Base-by-base conservation (phyloP, 164 flowering plant genomes). In the Stephania cephalantha region DNA sequence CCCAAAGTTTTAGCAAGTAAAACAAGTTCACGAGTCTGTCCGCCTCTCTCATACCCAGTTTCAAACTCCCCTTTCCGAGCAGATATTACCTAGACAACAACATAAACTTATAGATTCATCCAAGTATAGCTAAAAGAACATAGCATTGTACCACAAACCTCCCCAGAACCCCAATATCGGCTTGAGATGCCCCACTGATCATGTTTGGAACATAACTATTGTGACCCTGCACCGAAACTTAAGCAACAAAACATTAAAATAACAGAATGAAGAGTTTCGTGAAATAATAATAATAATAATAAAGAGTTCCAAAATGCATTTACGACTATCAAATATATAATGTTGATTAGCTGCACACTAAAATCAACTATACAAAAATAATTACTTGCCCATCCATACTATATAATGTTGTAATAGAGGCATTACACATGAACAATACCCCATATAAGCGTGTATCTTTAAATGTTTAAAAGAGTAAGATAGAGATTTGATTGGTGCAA, bases 111-210 rank as follows among this genome's bases (percentile, higher is more conserved):
- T 8, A 31, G 12, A 18, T 8, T n/a, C 17, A 22, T 52, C 35
- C 17, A 76, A 42, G 58, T n/a, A 5, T 9, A 71, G 66, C 11
- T 10, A 7, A 46, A 35, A 73, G n/a, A 73, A 66, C 17, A 17
- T 48, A 6, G 58, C 12, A 71, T 52, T 55, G 53, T 5, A 13
- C 77, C 30, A 17, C 18, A 64, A 76, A 17, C 76, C 85, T 77
- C 83, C 94, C 99, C 87, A 96, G 86, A 63, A 96, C 98, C 66
- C 99, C 99, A 48, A 95, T 79, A 82, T 95, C 99, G 69, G 99
- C 99, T 79, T 95, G 99, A 79, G 99, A 90, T 75, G 99, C 99
- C 71, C 99, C 99, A 81, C 99, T 95, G 73, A 95, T 95, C 99
- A 95, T 95, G 87, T 95, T 95, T 13, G 99, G 99, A 7, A 96